Evolutionary conservation across 345 rosid species (phyloP).

Genomic region (Pseudoturritis turrita): DNA sequence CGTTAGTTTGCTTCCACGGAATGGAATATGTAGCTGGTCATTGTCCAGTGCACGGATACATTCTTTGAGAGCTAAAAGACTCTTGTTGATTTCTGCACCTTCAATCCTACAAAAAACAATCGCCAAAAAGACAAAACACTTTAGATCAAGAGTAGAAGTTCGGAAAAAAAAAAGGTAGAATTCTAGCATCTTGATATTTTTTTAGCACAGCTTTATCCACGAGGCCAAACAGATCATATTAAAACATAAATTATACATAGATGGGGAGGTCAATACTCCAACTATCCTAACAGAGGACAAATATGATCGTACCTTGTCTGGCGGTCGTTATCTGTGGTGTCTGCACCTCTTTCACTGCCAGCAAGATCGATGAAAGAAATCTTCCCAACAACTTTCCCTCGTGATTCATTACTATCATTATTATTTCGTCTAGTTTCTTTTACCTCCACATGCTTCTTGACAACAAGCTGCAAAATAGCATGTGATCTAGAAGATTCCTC

Average conservation of each 20-base stretch:
- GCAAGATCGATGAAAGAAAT: constrained; percentile 99
- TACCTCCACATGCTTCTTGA: constrained; percentile 81
- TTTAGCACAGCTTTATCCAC: not conserved
- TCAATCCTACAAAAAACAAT: constrained; percentile 53
- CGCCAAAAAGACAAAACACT: not conserved
- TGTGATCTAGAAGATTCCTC: constrained; percentile 99
- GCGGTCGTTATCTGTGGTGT: constrained; percentile 97
- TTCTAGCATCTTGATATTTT: not conserved
- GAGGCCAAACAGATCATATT: not conserved
- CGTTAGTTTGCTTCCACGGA: constrained; percentile 94
- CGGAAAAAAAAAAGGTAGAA: not conserved
- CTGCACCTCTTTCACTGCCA: constrained; percentile 99
- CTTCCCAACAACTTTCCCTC: constrained; percentile 87
- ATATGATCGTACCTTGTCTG: constrained; percentile 68
- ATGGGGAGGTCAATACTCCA: not conserved
- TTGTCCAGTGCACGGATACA: constrained; percentile 96
- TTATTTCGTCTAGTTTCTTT: constrained; percentile 81
- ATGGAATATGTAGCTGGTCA: constrained; percentile 95
- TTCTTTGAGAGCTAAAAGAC: constrained; percentile 95
- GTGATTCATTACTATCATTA: constrained; percentile 71
- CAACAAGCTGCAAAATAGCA: constrained; percentile 91
- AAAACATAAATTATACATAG: not conserved
- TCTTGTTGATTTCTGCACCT: constrained; percentile 94
- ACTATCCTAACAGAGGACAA: not conserved
- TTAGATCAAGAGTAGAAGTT: constrained; percentile 6